Percentiles rank a stretch among this genome's conserved stretches.
Evolutionary conservation across 106 monocot genomes (phyloP).

Genomic region (Apostasia ramifera): DNA sequence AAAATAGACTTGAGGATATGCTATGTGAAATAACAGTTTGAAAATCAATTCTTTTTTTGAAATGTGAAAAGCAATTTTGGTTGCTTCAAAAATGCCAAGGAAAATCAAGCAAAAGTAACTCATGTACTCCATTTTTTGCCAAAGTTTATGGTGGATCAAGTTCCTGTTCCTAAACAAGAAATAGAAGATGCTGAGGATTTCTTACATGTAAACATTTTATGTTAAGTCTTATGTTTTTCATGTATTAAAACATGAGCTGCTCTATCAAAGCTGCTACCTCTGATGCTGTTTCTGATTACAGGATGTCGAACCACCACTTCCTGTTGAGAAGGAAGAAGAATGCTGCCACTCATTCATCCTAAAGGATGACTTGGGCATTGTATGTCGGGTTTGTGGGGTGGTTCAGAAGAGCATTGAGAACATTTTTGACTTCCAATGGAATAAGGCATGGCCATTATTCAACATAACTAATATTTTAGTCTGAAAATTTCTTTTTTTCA

Average conservation of each 20-base stretch:
- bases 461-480: neutral
- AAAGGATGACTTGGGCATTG: slow-evolving; percentile 72
- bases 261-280: neutral
- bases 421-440: slow-evolving; percentile 86
- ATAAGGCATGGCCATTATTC: slow-evolving; percentile 43
- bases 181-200: too few relatives aligned
- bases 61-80: too few relatives aligned
- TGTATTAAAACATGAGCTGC: neutral
- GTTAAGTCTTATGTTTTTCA: neutral
- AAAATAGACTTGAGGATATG: too few relatives aligned
- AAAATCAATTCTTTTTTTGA: too few relatives aligned
- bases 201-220: neutral
- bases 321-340: slow-evolving; percentile 32
- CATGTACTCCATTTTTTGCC: too few relatives aligned
- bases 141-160: too few relatives aligned
- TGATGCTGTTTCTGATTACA: slow-evolving; percentile 8
- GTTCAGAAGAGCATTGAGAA: slow-evolving; percentile 68
- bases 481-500: neutral
- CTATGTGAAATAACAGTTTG: too few relatives aligned
- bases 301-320: slow-evolving; percentile 17
- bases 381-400: slow-evolving; percentile 78
- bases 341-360: slow-evolving; percentile 54
- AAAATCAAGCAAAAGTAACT: too few relatives aligned
- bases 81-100: too few relatives aligned
- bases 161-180: too few relatives aligned